phyloP scores from a whole-genome alignment of 306 rosid species.

The Lithocarpus polystachyus region DNA sequence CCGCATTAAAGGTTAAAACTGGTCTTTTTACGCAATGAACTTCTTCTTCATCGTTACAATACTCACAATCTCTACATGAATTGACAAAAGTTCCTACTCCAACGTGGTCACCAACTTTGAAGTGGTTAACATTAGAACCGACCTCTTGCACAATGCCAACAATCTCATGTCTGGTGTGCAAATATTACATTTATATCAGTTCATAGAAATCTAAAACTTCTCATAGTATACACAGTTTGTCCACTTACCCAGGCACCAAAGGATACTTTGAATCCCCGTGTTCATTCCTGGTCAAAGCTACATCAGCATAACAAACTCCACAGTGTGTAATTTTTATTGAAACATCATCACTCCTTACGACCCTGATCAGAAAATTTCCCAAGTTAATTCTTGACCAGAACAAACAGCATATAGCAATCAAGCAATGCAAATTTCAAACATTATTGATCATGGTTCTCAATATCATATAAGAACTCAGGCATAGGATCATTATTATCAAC shows the following conservation, averaged over 20 bases:
- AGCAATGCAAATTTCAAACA: neutral
- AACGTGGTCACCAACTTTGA: slow-evolving; percentile 46
- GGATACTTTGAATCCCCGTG: slow-evolving; percentile 41
- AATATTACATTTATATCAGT: neutral
- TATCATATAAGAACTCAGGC: no score
- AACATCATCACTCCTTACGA: slow-evolving; percentile 35
- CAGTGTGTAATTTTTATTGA: slow-evolving; percentile 43
- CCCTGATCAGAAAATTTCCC: slow-evolving; percentile 14
- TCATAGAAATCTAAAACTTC: neutral
- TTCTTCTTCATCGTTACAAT: slow-evolving; percentile 30
- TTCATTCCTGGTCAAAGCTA: slow-evolving; percentile 33
- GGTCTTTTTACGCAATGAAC: slow-evolving; percentile 26
- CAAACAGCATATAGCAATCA: neutral
- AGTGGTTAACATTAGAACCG: slow-evolving; percentile 33
- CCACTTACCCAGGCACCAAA: slow-evolving; percentile 37
- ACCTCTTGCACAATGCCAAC: slow-evolving; percentile 41
- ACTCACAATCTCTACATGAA: slow-evolving; percentile 49
- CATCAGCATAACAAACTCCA: slow-evolving; percentile 46
- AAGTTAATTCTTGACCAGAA: neutral
- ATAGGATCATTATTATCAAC: no score
- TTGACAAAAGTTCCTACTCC: slow-evolving; percentile 47
- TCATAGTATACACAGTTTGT: neutral
- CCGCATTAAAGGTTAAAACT: slow-evolving; percentile 32
- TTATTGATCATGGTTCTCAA: no score
- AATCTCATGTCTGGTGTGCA: slow-evolving; percentile 42